These are phyloP conservation scores for Vitis hybrid DNA, from an alignment of 177 flowering plant genomes.

Conservation along the genomic window DNA sequence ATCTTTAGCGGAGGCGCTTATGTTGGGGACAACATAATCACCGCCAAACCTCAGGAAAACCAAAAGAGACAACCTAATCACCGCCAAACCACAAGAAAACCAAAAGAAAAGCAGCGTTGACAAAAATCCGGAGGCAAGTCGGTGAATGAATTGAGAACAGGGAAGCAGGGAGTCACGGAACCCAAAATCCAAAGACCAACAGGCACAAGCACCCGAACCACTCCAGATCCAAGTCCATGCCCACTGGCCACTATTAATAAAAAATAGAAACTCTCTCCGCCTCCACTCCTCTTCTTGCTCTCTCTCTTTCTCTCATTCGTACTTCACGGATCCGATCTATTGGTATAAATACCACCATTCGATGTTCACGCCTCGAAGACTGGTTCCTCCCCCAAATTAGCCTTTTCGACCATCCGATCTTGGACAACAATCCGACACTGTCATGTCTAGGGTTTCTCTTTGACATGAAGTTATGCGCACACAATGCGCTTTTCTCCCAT, in stretches of 20 bases:
- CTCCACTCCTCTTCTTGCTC: slow-evolving; percentile 2
- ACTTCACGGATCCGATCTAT: slow-evolving; percentile 40
- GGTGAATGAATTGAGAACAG: too few relatives aligned
- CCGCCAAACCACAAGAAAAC: too few relatives aligned
- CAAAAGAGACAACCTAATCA: too few relatives aligned
- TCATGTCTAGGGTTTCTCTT: slow-evolving; percentile 17
- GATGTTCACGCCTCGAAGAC: slow-evolving; percentile 21
- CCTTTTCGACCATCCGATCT: neutral
- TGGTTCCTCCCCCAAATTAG: slow-evolving; percentile 1
- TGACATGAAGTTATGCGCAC: slow-evolving; percentile 26
- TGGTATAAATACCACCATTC: slow-evolving; percentile 10
- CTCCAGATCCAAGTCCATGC: slow-evolving; percentile 10
- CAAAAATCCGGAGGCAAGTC: too few relatives aligned
- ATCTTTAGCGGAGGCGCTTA: too few relatives aligned
- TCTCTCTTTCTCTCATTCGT: slow-evolving; percentile 6
- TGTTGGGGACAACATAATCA: too few relatives aligned
- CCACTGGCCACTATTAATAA: neutral
- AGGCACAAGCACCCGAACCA: slow-evolving; percentile 1
- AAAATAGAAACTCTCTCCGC: neutral
- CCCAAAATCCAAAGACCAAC: too few relatives aligned
- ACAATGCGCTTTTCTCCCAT: slow-evolving; percentile 3
- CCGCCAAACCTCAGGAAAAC: too few relatives aligned
- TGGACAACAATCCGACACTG: neutral
- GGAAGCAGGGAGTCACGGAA: too few relatives aligned
- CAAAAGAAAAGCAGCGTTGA: too few relatives aligned